A percentile compares a stretch with the other conserved stretches of the same genome.
Conservation (phyloP, 1,139 yeast genomes). For the Geotrichum bryndzae region DNA sequence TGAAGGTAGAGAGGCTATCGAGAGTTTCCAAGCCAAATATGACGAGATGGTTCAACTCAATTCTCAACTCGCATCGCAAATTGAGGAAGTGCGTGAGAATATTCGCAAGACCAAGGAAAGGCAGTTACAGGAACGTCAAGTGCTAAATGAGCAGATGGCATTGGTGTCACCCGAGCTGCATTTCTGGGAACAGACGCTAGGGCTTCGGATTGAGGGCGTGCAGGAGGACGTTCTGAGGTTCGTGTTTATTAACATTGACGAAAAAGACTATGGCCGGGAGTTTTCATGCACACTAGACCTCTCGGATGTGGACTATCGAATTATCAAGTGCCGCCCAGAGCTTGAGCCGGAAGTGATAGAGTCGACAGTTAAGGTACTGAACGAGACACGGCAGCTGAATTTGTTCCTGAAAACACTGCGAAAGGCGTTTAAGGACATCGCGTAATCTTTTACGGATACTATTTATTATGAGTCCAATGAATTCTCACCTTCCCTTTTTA, state of each 20-base stretch:
- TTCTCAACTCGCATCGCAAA: constrained; percentile 19
- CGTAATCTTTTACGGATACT: not conserved
- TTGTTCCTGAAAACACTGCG: constrained; percentile 25
- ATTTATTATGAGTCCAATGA: not conserved
- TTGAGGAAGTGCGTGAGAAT: constrained; percentile 17
- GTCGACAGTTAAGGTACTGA: constrained; percentile 19
- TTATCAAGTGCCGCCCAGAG: constrained; percentile 20
- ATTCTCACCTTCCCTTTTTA: too few species aligned
- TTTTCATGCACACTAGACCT: constrained; percentile 29
- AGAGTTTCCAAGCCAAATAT: constrained; percentile 22
- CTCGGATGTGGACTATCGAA: constrained; percentile 25
- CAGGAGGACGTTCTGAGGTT: constrained; percentile 29
- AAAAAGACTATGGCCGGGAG: constrained; percentile 24
- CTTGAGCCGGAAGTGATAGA: constrained; percentile 19
- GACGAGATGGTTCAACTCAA: constrained; percentile 23
- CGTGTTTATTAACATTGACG: constrained; percentile 29
- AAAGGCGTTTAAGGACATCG: constrained; percentile 11
- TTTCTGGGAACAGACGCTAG: constrained; percentile 31
- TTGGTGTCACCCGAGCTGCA: constrained; percentile 29
- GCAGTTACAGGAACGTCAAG: constrained; percentile 15
- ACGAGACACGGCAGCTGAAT: constrained; percentile 22
- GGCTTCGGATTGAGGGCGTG: constrained; percentile 30
- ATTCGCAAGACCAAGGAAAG: constrained; percentile 19
- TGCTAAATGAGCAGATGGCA: constrained; percentile 25
- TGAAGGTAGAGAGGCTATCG: constrained; percentile 22